Evolutionary conservation across 306 rosid species (phyloP), one percentile per base, ranked within the genome.

Genomic region (Nissolia schottii): DNA sequence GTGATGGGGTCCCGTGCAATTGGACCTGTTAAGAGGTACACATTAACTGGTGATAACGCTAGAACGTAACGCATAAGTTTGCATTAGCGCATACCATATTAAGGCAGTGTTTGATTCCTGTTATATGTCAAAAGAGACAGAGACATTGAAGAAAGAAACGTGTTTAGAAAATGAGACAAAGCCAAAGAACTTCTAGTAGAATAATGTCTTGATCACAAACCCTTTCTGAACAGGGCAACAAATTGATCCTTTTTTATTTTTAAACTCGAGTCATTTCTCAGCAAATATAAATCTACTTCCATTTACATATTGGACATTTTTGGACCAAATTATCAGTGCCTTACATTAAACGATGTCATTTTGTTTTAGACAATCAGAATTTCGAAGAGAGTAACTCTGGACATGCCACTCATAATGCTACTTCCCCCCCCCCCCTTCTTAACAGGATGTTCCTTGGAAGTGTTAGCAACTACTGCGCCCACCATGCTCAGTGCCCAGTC

Each of bases 361-460:
- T 38, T 7, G 25, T 64, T 23, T 32, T 71, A 48, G 23, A 32
- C 11, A 31, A 7, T 28, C 28, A 28, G 43, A 9, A 32, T 50
- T 64, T 32, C 57, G 61, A 25, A 62, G 62, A 23, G 45, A 28
- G 31, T 7, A 25, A 16, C 10, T 13, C 16, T 64, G 38, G 37
- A 35, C 50, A 68, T 5, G 40, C 69, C 73, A 14, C 67, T 28
- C 6, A 63, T 22, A 14, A 57, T 23, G 18, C 50, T 41, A 14
- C 11, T n/a, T 3, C 7, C 67, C 48, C 19, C 23, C 2, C 19
- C 68, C 53, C 25, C 14, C 1, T 67, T 48, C 1, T 40, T 19
- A 12, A 15, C 90, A 93, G 97, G 93, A 93, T 93, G 92, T 90
- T 93, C 84, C 76, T 93, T 71, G 98, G 93, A 74, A 93, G 98